Base-by-base conservation (phyloP, 2,329 filamentous ascomycete genomes). In the Tolypocladium tundrense region DNA sequence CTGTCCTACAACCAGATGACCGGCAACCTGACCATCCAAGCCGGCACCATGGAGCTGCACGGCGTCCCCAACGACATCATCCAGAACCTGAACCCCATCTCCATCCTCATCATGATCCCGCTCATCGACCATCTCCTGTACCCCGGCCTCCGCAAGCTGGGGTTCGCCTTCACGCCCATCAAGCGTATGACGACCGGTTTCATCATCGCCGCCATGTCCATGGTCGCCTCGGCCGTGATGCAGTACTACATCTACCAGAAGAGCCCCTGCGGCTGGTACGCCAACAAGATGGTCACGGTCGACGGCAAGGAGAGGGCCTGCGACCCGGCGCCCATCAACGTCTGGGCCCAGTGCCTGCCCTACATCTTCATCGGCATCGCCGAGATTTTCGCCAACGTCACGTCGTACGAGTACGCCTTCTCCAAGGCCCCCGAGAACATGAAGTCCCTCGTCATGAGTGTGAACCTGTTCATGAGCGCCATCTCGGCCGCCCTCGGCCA, bases 371-470 rank as follows among this genome's bases (percentile, higher is more conserved):
- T 79, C 33, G 79, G 78, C 60, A 67, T 81, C 4, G 75, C 79
- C 10, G 79, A 82, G 70, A 79, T 82, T 57, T 77, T 82, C 63
- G 75, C 79, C 61, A 80, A 80, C 65, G 78, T 81, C 59, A 80
- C 79, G 19, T 85, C 84, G 1, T 83, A 88, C 62, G 88, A 91
- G 69, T 90, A 90, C 62, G 88, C 88, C 40, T 91, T 85, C 75
- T 86, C 85, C 69, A 90, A 90, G 72, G 87, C 88, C 0, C 88
- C 88, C 33, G 83, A 81, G 66, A 91, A 90, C 75, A 92, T 92
- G 88, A 86, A 87, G 63, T 88, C 85, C 1, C 78, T 91, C n/a
- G 87, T 92, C 65, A 79, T 82, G 71, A 82, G 83, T 24, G 77
- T 91, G 65, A 85, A 85, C 67, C 78, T 90, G 43, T 86, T 88